Conservation (phyloP, 169 alveolate genomes). For the Plasmodium gallinaceum region DNA sequence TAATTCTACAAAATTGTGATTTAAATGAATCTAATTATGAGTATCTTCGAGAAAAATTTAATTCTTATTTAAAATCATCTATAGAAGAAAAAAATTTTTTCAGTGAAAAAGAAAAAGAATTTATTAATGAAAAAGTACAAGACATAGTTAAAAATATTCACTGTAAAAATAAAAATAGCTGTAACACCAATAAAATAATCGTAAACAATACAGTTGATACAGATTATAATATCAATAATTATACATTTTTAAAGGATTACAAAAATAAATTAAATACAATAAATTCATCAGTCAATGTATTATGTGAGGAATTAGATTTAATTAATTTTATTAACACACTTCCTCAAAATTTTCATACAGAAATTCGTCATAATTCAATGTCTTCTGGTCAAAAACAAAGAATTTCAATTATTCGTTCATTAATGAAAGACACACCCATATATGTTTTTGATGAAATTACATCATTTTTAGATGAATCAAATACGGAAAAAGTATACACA, state of each 20-base stretch:
- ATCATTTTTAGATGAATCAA: conserved; percentile 60
- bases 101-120: neutral
- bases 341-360: conserved; percentile 33
- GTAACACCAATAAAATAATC: neutral
- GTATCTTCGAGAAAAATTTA: neutral
- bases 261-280: conserved; percentile 21
- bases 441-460: conserved; percentile 71
- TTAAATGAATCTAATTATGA: neutral
- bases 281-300: conserved; percentile 24
- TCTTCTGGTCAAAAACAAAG: conserved; percentile 74
- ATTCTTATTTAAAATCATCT: neutral
- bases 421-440: conserved; percentile 56
- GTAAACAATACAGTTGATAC: neutral
- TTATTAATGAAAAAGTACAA: neutral
- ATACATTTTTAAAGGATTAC: conserved; percentile 15
- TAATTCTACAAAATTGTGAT: neutral
- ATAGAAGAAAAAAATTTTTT: neutral
- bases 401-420: conserved; percentile 63
- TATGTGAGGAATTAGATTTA: conserved; percentile 57
- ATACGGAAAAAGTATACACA: conserved; percentile 33
- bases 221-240: neutral
- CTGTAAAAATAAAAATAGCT: neutral
- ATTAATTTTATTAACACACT: conserved; percentile 34
- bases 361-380: conserved; percentile 30
- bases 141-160: neutral